Base-by-base conservation (phyloP, 1,284 basidiomycete genomes). In the Cyathus pygmaeus region DNA sequence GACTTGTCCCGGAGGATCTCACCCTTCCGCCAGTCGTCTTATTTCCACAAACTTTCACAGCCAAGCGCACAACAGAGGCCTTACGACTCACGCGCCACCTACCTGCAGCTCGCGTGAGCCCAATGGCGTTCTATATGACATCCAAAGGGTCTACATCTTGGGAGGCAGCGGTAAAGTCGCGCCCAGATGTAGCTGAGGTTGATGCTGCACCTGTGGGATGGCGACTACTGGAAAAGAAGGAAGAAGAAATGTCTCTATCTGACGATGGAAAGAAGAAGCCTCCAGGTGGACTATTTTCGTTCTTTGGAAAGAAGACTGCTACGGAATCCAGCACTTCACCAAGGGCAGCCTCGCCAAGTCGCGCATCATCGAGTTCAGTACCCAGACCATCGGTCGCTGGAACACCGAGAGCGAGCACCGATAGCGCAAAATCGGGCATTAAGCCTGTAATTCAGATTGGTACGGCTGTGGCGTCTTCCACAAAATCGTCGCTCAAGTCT, bases 61-160 rank as follows among this genome's bases (percentile, higher is more conserved):
- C 83, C 13, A 91, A 87, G 67, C 80, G 85, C 51, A 82, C 88
- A 78, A 79, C 82, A 3, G 85, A 87, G 7, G 81, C 88, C 11
- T 74, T 93, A 19, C 87, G 85, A 52, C 73, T 89, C 53, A 90
- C 90, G 0, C 85, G 88, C 60, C 85, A 90, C 65, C 72, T 83
- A 41, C 73, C 84, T 2, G 69, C 86, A 27, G 81, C 87, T 5
- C 82, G 82, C 24, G 73, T 70, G 41, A 90, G 91, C 65, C 91
- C 91, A 2, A 82, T 92, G 75, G 82, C 88, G 11, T 80, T 86
- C 59, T 87, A 90, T 66, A 70, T 90, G 42, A 80, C 86, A 10
- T 86, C 89, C 0, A 91, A 89, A 72, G 90, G 90, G 2, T 89
- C 89, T 4, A 84, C 85, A 19, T 86, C 90, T 30, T 93, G 92